Evolutionary conservation across 805 yeast species (phyloP), one percentile per base, ranked within the genome.

Genomic region (Yarrowia sp.): DNA sequence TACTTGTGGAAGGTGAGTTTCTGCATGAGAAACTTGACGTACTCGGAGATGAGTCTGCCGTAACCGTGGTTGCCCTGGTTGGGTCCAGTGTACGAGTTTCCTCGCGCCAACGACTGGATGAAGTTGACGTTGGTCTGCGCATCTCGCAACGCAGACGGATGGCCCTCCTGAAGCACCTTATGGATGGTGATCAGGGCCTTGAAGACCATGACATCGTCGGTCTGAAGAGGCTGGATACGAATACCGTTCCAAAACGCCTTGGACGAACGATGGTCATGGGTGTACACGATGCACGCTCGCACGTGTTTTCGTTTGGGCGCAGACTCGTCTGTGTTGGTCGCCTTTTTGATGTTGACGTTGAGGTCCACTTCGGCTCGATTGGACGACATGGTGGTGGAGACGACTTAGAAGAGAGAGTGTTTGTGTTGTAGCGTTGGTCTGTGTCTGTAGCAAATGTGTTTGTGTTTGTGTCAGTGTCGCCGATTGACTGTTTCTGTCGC

Each of bases 81-180:
- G 26, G 49, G 62, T 5, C 61, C 56, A 5, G 46, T 26, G 35
- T 36, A 54, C 36, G 12, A 19, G 38, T 22, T 32, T 17, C 63
- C 63, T 44, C 91, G 80, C 1, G 86, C 87, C 65, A 95, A 79
- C 17, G 92, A 83, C 64, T 86, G 83, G 54, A 93, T 80, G 87
- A 96, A 93, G 62, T 85, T 88, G 59, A 85, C 79, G 73, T 92
- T 90, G 67, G 85, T 80, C 71, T 85, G 88, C 1, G 91, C 98
- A 71, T 91, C 97, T 61, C 83, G 81, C 70, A 93, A 77, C 6
- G 90, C 86, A 28, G 90, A 82, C 14, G 91, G 91, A 74, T 93
- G 98, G n/a, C 99, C 99, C 76, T 93, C 99, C 74, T 95, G 98
- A n/a, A 93, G 78, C 6, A 95, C 93, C 71, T 93, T 92, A 72